These are phyloP conservation scores for Nannochloropsis oceanica DNA, from an alignment of 108 stramenopile species.

Conservation along the genomic window DNA sequence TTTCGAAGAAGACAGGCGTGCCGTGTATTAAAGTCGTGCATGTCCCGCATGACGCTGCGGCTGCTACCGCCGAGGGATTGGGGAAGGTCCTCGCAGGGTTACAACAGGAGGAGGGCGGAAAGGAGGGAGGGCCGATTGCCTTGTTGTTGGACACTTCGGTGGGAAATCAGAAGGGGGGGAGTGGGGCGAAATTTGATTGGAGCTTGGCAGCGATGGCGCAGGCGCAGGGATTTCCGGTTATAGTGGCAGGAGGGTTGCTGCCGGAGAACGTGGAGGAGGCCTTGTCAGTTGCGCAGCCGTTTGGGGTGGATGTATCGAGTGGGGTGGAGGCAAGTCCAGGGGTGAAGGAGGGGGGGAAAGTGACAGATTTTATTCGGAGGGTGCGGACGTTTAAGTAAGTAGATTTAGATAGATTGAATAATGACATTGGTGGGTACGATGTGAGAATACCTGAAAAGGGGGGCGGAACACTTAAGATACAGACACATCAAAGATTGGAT, in stretches of 20 bases:
- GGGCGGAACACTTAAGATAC: too few species aligned
- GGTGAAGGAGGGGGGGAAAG: conserved; percentile 62
- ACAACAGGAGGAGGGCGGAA: conserved; percentile 38
- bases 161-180: conserved; percentile 68
- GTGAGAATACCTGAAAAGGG: too few species aligned
- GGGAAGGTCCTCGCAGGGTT: conserved; percentile 36
- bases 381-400: conserved; percentile 33
- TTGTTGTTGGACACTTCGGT: conserved; percentile 80
- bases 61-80: conserved; percentile 36
- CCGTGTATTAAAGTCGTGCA: conserved; percentile 83
- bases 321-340: conserved; percentile 74
- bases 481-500: too few species aligned
- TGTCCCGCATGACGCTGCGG: conserved; percentile 34
- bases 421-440: too few species aligned
- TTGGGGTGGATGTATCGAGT: conserved; percentile 84
- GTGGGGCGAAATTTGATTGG: conserved; percentile 85
- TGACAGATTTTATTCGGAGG: conserved; percentile 53
- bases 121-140: conserved; percentile 51
- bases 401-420: too few species aligned
- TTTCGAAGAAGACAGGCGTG: conserved; percentile 46
- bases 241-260: conserved; percentile 84
- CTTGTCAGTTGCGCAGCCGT: conserved; percentile 53
- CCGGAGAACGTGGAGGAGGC: conserved; percentile 67
- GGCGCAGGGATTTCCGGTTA: conserved; percentile 59
- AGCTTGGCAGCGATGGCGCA: conserved; percentile 48